Conservation (phyloP, 2,329 filamentous ascomycete species). For the Aphanoascus verrucosus region DNA sequence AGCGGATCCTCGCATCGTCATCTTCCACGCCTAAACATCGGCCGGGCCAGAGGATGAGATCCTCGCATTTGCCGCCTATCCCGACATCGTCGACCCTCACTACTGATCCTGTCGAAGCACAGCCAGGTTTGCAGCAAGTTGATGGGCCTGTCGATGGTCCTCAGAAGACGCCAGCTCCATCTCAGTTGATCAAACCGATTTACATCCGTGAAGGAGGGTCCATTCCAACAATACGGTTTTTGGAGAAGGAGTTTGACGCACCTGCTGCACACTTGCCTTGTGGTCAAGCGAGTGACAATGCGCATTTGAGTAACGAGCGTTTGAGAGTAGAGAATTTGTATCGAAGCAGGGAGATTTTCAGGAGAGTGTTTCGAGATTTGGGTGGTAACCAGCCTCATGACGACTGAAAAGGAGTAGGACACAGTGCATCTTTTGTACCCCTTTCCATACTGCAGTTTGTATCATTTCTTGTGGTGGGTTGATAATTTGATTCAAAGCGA, state of each 20-base stretch:
- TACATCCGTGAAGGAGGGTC: conserved; percentile 94
- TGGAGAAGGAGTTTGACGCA: conserved; percentile 87
- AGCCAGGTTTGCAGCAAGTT: conserved; percentile 13
- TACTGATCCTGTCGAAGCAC: conserved; percentile 4
- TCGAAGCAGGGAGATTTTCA: conserved; percentile 87
- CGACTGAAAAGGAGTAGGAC: not conserved
- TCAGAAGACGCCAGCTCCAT: conserved; percentile 12
- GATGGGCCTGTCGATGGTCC: conserved; percentile 4
- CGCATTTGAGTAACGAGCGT: conserved; percentile 93
- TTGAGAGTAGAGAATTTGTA: conserved; percentile 75
- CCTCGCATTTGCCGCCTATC: conserved; percentile 1
- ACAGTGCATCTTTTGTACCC: not conserved
- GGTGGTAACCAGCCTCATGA: conserved; percentile 19
- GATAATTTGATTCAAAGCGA: not conserved
- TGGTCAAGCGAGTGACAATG: conserved; percentile 85
- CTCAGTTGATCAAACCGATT: conserved; percentile 45
- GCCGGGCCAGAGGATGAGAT: conserved; percentile 2
- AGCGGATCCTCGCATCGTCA: conserved; percentile 30
- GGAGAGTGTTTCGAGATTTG: conserved; percentile 66
- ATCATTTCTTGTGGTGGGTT: not conserved
- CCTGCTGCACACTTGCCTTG: conserved; percentile 88
- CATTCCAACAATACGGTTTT: conserved; percentile 84
- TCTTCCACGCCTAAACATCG: conserved; percentile 12
- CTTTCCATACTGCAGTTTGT: not conserved
- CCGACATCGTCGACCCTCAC: conserved; percentile 14